These are phyloP conservation scores for Ettlia oleoabundans DNA, from an alignment of 139 green algal genomes.

Conservation along the genomic window DNA sequence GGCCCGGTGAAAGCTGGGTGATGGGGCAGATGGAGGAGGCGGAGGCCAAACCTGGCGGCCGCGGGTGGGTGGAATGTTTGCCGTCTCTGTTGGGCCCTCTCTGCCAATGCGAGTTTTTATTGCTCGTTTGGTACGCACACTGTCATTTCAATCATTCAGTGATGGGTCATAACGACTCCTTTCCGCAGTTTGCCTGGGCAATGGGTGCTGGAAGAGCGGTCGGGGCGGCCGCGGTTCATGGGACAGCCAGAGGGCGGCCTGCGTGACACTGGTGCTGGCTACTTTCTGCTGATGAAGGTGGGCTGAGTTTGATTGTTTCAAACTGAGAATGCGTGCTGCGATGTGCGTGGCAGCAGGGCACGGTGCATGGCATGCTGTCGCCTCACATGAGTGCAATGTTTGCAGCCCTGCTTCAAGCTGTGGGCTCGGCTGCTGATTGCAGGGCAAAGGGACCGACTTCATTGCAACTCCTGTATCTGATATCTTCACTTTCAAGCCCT, in stretches of 20 bases:
- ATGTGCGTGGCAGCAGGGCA: neutral
- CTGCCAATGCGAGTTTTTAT: no score
- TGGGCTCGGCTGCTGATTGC: neutral
- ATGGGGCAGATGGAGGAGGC: neutral
- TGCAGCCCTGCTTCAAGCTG: neutral
- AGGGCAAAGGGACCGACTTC: slow-evolving; percentile 28
- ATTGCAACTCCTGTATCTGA: slow-evolving; percentile 3
- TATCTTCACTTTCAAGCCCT: slow-evolving; percentile 30
- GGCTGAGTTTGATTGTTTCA: neutral
- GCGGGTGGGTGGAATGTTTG: neutral
- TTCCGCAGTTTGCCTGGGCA: slow-evolving; percentile 13
- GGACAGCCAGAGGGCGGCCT: slow-evolving; percentile 37
- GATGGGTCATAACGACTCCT: neutral
- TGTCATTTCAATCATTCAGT: no score
- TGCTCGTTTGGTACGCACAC: no score
- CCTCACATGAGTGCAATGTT: neutral
- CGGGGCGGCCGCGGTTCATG: slow-evolving; percentile 23
- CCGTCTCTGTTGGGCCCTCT: neutral
- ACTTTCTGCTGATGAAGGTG: slow-evolving; percentile 47
- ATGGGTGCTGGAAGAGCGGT: slow-evolving; percentile 32
- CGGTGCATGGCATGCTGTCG: neutral
- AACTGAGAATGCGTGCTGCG: neutral
- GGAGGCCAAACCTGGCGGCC: neutral
- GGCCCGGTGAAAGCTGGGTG: neutral
- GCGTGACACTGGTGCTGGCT: slow-evolving; percentile 32